Conservation (phyloP, 2,329 filamentous ascomycete species). For the Colletotrichum kahawae region DNA sequence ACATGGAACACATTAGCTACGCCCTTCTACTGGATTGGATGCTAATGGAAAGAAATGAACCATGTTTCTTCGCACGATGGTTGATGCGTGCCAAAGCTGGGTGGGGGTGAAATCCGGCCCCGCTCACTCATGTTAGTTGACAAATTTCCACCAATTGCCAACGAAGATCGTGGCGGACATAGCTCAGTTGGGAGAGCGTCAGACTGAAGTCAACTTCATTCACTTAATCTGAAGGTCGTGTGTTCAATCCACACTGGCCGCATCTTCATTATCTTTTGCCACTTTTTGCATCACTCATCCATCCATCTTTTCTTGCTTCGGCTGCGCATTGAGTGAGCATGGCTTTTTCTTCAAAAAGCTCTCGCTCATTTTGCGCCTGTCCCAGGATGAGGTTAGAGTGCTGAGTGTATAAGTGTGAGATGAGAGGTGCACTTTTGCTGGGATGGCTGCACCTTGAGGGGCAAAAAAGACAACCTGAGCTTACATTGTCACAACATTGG, state of each 20-base stretch:
- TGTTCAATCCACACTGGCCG: constrained; percentile 3
- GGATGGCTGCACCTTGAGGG: not conserved
- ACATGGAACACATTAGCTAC: not conserved
- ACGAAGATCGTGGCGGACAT: constrained; percentile 11
- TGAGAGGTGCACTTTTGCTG: not conserved
- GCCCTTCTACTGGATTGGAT: not conserved
- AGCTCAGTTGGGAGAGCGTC: not conserved
- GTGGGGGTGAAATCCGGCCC: not conserved
- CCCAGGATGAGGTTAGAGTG: not conserved
- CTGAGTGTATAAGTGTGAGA: not conserved
- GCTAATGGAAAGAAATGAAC: not conserved
- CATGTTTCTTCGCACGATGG: not conserved
- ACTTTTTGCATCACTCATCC: not conserved
- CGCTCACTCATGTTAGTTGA: not conserved
- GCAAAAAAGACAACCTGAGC: not conserved
- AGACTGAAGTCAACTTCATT: no score
- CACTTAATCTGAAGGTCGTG: no score
- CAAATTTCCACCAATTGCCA: rapidly evolving
- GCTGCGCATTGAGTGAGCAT: not conserved
- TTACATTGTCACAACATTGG: not conserved
- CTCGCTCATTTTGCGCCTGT: not conserved
- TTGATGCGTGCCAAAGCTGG: not conserved
- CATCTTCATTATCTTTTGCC: not conserved
- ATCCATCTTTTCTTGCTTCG: no score
- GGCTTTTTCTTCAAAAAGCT: not conserved